These are phyloP conservation scores for Podaxis pistillaris DNA, from an alignment of 768 basidiomycete genomes.

Conservation along the genomic window DNA sequence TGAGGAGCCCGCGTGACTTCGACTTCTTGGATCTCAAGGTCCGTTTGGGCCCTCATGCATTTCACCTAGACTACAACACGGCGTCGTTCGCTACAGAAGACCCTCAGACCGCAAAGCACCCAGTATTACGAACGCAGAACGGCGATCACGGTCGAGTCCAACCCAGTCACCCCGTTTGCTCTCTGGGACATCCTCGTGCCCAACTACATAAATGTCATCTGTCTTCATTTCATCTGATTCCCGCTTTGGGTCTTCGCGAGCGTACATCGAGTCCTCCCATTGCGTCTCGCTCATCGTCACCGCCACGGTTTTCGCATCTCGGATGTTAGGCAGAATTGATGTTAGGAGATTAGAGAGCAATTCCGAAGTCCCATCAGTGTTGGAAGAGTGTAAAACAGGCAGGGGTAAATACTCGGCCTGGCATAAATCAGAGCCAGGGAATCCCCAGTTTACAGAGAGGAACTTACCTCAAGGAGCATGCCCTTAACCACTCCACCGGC, in stretches of 20 bases:
- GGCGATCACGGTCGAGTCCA: slow-evolving; percentile 74
- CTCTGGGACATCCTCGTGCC: slow-evolving; percentile 50
- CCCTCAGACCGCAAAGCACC: slow-evolving; percentile 75
- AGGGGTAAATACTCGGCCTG: slow-evolving; percentile 85
- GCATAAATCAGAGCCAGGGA: slow-evolving; percentile 2
- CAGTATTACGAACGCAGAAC: slow-evolving; percentile 78
- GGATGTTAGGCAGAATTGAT: slow-evolving; percentile 71
- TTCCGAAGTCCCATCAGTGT: slow-evolving; percentile 67
- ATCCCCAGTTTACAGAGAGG: slow-evolving; percentile 8
- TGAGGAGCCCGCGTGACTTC: background rate
- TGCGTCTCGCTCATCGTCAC: slow-evolving; percentile 76
- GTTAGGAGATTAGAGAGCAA: slow-evolving; percentile 73
- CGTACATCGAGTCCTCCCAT: slow-evolving; percentile 82
- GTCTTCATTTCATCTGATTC: slow-evolving; percentile 14
- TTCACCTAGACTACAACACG: too few species aligned
- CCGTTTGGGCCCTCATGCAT: background rate
- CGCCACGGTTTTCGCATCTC: slow-evolving; percentile 72
- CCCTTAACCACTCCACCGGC: slow-evolving; percentile 76
- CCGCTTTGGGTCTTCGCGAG: slow-evolving; percentile 49
- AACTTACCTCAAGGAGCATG: slow-evolving; percentile 76
- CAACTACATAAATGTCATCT: slow-evolving; percentile 63
- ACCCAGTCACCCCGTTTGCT: slow-evolving; percentile 67
- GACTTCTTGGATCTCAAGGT: background rate
- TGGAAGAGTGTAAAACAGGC: slow-evolving; percentile 61
- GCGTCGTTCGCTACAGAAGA: slow-evolving; percentile 38